Base-by-base conservation (phyloP, 768 basidiomycete genomes). In the Mycena olivaceomarginata region DNA sequence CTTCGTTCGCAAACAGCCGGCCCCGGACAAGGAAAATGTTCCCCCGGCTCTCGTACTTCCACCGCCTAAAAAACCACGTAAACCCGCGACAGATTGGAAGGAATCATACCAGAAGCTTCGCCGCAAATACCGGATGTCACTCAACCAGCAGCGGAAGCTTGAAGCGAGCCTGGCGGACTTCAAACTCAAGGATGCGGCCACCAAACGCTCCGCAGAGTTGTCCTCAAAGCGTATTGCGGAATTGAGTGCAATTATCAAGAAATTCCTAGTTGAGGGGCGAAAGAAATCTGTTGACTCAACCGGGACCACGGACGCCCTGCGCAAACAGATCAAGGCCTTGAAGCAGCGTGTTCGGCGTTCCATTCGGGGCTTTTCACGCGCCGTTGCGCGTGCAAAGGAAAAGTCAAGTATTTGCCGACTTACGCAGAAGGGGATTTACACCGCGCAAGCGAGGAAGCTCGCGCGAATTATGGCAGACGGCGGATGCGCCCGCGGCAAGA, bases 311-410 rank as follows among this genome's bases (percentile, higher is more conserved):
- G 43, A 45, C 2, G 43, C 43, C 43, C 43, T 45, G 43, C 43
- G 43, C 11, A 45, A 45, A 13, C 43, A 45, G 13, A 13, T 45
- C 43, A 45, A 59, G 22, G 57, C 57, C n/a, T 13, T 22, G 57
- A 59, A 59, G 22, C 57, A 59, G 57, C 57, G 57, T 31, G n/a
- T 59, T n/a, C 57, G 57, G 22, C 20, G 57, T 22, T 59, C 57
- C 7, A 59, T 59, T 25, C 57, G 57, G 57, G 57, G 57, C 15
- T 45, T 25, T 59, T 59, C 57, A 25, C 57, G 57, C 22, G 57
- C 57, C 22, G 57, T 59, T n/a, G 57, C 20, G 57, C 57, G 57
- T 1, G 57, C 57, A 5, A 59, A 59, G 25, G 57, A 45, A 45
- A 45, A 45, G 43, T 45, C 43, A 45, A 45, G 43, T 45, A 45